A percentile compares a stretch with the other conserved stretches of the same genome.
phyloP scores from a whole-genome alignment of 306 rosid genomes.

The Trifolium fragiferum region DNA sequence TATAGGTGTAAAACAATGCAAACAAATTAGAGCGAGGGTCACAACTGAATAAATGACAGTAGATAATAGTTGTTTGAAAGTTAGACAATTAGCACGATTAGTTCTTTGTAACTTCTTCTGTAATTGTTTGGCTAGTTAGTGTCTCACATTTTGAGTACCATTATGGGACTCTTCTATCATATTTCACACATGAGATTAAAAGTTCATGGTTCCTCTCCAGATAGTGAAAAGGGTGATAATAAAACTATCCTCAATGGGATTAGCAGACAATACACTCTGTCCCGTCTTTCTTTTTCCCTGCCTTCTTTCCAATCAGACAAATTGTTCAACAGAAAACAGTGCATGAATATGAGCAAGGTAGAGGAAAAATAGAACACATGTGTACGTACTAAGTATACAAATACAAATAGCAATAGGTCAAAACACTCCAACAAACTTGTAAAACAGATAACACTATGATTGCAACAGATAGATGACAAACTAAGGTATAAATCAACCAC shows the following conservation, averaged over 20 bases:
- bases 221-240: background rate
- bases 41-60: constrained; percentile 2
- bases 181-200: background rate
- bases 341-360: background rate
- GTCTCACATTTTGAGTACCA: background rate
- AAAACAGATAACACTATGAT: background rate
- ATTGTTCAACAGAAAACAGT: background rate
- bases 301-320: background rate
- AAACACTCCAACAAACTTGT: constrained; percentile 3
- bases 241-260: background rate
- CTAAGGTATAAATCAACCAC: background rate
- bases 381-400: background rate
- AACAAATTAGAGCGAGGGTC: background rate
- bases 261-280: background rate
- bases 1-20: constrained; percentile 10
- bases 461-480: background rate
- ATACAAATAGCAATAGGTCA: background rate
- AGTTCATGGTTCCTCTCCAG: background rate
- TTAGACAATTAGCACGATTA: background rate
- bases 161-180: background rate
- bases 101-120: background rate
- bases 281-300: background rate
- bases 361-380: background rate
- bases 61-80: background rate
- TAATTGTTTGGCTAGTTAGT: background rate